phyloP scores from a whole-genome alignment of 441 rosid genomes.

The Gossypium gossypioides region DNA sequence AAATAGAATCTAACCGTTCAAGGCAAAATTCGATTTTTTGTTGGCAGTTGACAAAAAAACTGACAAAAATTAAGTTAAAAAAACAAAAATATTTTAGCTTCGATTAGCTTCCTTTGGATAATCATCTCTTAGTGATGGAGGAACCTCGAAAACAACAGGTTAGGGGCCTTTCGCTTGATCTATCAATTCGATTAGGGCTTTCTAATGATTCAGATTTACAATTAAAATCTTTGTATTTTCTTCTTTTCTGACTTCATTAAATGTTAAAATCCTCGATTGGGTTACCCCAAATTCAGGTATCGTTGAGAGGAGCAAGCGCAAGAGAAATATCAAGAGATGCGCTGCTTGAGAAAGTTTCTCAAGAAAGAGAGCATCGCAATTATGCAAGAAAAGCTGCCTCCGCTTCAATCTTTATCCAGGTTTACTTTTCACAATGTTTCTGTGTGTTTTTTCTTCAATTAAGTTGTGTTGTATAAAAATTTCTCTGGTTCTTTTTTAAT shows the following conservation, averaged over 20 bases:
- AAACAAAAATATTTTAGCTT: not conserved
- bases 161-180: slow-evolving; percentile 10
- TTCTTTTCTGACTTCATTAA: not conserved
- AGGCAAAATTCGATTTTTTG: not conserved
- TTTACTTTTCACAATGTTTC: not conserved
- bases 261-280: slow-evolving; percentile 7
- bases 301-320: slow-evolving; percentile 85
- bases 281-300: slow-evolving; percentile 43
- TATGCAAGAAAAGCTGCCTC: slow-evolving; percentile 66
- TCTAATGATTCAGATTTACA: not conserved
- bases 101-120: not conserved
- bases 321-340: slow-evolving; percentile 88
- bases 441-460: not conserved
- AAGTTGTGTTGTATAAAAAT: slow-evolving; percentile 23
- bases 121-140: slow-evolving; percentile 37
- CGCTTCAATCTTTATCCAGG: slow-evolving; percentile 23
- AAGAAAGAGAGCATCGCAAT: slow-evolving; percentile 72
- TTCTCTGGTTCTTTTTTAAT: slow-evolving; percentile 5
- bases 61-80: no score
- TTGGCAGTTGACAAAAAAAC: not conserved
- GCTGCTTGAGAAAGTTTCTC: slow-evolving; percentile 74
- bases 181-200: not conserved
- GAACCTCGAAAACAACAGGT: slow-evolving; percentile 72
- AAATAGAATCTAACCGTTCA: not conserved
- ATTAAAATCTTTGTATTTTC: not conserved